phyloP scores from a whole-genome alignment of 352 stramenopile species.

The Pythium dissimile region DNA sequence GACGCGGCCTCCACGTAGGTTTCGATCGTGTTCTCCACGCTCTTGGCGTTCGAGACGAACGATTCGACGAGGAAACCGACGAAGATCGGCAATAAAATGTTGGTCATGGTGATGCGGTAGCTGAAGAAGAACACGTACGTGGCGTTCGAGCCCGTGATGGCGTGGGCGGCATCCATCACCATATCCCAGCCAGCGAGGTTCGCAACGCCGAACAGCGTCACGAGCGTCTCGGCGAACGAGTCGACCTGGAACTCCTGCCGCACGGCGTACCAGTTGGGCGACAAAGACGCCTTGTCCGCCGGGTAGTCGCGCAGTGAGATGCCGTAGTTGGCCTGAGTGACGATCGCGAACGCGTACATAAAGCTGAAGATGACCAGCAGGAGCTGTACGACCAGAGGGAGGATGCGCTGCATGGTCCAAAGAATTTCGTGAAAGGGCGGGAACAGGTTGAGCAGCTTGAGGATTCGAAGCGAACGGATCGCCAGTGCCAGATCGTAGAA shows the following conservation, averaged over 20 bases:
- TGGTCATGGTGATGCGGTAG: conserved; percentile 81
- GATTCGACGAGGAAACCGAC: conserved; percentile 85
- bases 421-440: conserved; percentile 82
- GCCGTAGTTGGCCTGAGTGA: conserved; percentile 78
- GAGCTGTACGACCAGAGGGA: conserved; percentile 74
- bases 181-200: conserved; percentile 78
- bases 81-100: conserved; percentile 81
- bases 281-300: conserved; percentile 34
- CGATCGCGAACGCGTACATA: conserved; percentile 80
- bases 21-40: conserved; percentile 57
- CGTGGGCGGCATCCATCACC: conserved; percentile 77
- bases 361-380: conserved; percentile 82
- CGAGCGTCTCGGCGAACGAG: conserved; percentile 69
- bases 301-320: conserved; percentile 56
- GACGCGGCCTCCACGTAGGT: conserved; percentile 50
- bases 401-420: conserved; percentile 82
- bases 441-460: conserved; percentile 82
- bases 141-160: conserved; percentile 47
- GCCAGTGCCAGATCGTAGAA: conserved; percentile 78
- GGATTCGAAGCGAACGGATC: conserved; percentile 67
- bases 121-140: conserved; percentile 84
- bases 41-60: conserved; percentile 77
- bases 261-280: conserved; percentile 64
- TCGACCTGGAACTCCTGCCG: conserved; percentile 76
- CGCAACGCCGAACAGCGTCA: conserved; percentile 74